Percentiles rank a stretch among this genome's conserved stretches.
Evolutionary conservation across 2,329 filamentous ascomycete genomes (phyloP).

Genomic region (Dactylellina drechsleri): DNA sequence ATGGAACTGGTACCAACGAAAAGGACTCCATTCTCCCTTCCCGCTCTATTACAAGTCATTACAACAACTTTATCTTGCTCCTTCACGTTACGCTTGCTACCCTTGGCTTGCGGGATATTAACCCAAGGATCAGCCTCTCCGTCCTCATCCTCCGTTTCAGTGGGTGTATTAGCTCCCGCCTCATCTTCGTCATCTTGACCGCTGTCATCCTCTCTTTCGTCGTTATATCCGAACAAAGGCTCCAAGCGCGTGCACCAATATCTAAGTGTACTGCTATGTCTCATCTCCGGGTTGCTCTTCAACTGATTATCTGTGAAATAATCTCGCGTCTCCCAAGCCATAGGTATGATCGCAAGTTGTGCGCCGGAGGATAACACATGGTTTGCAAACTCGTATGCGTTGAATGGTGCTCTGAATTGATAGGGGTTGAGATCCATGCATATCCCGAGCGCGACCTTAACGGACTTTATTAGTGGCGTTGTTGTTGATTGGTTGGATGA

Average conservation of each 20-base stretch:
- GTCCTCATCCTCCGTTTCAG: constrained; percentile 25
- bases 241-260: constrained; percentile 80
- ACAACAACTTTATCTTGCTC: constrained; percentile 71
- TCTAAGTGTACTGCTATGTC: constrained; percentile 69
- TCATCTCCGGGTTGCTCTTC: constrained; percentile 1
- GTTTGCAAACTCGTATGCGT: constrained; percentile 66
- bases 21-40: constrained; percentile 72
- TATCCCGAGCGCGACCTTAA: constrained; percentile 50
- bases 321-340: constrained; percentile 78
- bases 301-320: constrained; percentile 62
- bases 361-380: constrained; percentile 70
- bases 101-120: constrained; percentile 12
- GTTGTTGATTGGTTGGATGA: constrained; percentile 55
- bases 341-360: constrained; percentile 74
- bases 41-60: constrained; percentile 76
- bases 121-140: constrained; percentile 20
- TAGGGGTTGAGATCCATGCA: constrained; percentile 70
- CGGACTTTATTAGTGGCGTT: constrained; percentile 18
- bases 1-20: constrained; percentile 81
- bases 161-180: not conserved
- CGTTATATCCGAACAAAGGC: constrained; percentile 69
- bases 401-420: constrained; percentile 66
- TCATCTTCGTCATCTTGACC: constrained; percentile 21
- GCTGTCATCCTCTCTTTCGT: constrained; percentile 59
- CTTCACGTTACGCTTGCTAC: not conserved